Base-by-base conservation (phyloP, 331 rosid genomes). In the Acacia pycnantha region DNA sequence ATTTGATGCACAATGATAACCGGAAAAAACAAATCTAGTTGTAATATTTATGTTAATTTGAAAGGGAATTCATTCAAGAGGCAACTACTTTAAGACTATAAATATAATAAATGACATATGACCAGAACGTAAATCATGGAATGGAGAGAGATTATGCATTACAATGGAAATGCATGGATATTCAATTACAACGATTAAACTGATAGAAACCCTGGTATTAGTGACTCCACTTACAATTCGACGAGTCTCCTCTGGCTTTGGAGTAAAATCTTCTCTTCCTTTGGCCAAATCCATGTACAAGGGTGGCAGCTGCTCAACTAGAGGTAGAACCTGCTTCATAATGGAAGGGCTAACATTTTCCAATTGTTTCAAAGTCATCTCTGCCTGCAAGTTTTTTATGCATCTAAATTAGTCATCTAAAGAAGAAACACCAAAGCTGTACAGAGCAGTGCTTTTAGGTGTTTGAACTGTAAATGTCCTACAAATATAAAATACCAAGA, bases 291-390 rank as follows among this genome's bases (percentile, higher is more conserved):
- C 98, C 98, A 88, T 91, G 88, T 95, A 95, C 91, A 95, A 79
- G 46, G 98, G 99, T 77, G 97, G 98, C 56, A 95, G 94, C 84
- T 95, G 99, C 92, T 92, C 98, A 82, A 95, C 92, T 76, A 95
- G 87, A 82, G 99, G 99, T 86, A 93, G 88, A 87, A 91, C 97
- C 91, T 95, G 99, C 92, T 93, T 95, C 98, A 95, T 83, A 79
- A 95, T 88, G 77, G 98, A 93, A 80, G 99, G 98, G 91, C 98
- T 90, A 82, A 93, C 94, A 79, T 86, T 95, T 88, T 81, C 94
- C 62, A 93, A 73, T 79, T 92, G 97, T 86, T 89, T 90, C 81
- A 93, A 74, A 69, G 99, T 95, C 91, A 95, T 90, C 91, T 92
- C 97, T 27, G 98, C 98, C 98, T 95, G 97, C 90, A 91, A 79